These are phyloP conservation scores for Lipomyces orientalis DNA, from an alignment of 805 yeast species.

Conservation along the genomic window DNA sequence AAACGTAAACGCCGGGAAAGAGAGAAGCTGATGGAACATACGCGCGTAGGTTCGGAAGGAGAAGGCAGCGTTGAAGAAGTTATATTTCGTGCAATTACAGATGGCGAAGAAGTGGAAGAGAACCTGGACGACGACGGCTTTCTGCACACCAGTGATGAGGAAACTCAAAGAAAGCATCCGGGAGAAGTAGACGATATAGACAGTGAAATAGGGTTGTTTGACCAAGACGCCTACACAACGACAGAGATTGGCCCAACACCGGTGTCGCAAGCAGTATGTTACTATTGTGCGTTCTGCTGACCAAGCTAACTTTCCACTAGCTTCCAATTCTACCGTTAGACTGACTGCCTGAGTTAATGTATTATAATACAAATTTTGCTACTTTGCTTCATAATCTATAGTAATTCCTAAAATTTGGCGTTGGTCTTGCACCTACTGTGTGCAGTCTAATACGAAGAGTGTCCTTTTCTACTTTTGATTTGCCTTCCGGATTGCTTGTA, in stretches of 20 bases:
- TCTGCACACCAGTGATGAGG: neutral
- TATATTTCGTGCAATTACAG: neutral
- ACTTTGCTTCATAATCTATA: neutral
- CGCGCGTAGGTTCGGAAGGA: neutral
- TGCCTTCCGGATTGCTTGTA: neutral
- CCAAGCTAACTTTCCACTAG: neutral
- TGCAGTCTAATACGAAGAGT: neutral
- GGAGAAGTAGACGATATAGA: neutral
- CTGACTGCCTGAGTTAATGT: neutral
- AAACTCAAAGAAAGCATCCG: neutral
- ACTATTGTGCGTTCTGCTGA: neutral
- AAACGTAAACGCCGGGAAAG: neutral
- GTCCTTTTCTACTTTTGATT: neutral
- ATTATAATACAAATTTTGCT: neutral
- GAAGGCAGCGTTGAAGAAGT: neutral
- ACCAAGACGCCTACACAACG: neutral
- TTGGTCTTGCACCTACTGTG: neutral
- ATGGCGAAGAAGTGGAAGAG: neutral
- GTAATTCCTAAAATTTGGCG: neutral
- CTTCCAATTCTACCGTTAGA: neutral
- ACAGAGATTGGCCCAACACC: slow-evolving; percentile 6
- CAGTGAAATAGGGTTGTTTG: slow-evolving; percentile 4
- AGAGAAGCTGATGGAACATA: neutral
- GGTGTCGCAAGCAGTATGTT: slow-evolving; percentile 9
- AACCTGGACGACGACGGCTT: neutral